phyloP scores from a whole-genome alignment of 1,284 basidiomycete genomes.

The Cutaneotrichosporon curvatum region DNA sequence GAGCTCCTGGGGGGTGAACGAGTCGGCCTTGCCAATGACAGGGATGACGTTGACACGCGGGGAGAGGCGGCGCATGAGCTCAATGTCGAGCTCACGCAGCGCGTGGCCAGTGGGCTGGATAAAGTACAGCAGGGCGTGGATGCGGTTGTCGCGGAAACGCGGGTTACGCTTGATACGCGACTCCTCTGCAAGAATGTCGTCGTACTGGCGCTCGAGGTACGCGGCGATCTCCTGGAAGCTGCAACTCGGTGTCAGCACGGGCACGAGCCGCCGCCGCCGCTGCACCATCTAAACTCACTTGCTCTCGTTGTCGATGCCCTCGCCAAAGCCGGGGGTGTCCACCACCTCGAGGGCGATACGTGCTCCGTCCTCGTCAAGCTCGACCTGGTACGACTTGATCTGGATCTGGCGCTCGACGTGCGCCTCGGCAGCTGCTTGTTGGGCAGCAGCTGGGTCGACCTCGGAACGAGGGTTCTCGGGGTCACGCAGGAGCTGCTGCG shows the following conservation, averaged over 20 bases:
- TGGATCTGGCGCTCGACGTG: conserved; percentile 90
- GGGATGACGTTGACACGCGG: conserved; percentile 98
- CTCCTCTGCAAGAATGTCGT: conserved; percentile 97
- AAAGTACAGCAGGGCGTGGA: conserved; percentile 96
- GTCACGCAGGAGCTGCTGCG: conserved; percentile 41
- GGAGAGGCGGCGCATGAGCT: conserved; percentile 91
- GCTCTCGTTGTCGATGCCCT: conserved; percentile 98
- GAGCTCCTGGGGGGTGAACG: conserved; percentile 83
- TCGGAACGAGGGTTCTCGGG: conserved; percentile 63
- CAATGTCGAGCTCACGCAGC: conserved; percentile 98
- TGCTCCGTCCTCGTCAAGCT: conserved; percentile 97
- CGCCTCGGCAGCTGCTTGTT: conserved; percentile 58
- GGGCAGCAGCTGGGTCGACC: conserved; percentile 56
- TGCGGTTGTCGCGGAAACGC: conserved; percentile 94
- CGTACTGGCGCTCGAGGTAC: conserved; percentile 97
- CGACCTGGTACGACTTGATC: conserved; percentile 93
- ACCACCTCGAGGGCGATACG: conserved; percentile 97
- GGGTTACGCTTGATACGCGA: conserved; percentile 99
- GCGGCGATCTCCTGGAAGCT: conserved; percentile 96
- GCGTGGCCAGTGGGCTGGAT: conserved; percentile 87
- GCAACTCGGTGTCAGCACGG: conserved; percentile 2
- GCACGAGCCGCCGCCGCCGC: not conserved
- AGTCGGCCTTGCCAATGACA: conserved; percentile 95
- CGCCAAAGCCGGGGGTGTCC: conserved; percentile 97
- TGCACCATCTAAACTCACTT: conserved; percentile 57